Evolutionary conservation across 192 early-diverging fungal genomes (phyloP).

Genomic region (Coemansia sp.): DNA sequence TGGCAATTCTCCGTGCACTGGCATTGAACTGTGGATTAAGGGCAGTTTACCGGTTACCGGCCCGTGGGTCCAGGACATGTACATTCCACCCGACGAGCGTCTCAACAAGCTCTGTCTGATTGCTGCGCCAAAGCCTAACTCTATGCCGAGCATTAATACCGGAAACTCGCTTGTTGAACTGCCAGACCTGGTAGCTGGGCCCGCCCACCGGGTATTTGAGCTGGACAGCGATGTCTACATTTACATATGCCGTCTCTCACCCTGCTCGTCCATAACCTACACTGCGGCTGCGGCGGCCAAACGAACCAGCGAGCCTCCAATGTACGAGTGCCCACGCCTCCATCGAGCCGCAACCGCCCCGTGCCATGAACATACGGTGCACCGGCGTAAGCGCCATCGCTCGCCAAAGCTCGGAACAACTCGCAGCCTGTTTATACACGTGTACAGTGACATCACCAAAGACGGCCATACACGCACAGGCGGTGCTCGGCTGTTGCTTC

Average conservation of each 20-base stretch:
- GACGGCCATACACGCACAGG: conserved; percentile 15
- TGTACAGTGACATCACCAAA: conserved; percentile 35
- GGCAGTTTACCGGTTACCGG: conserved; percentile 38
- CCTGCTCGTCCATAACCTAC: conserved; percentile 32
- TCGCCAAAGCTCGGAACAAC: conserved; percentile 15
- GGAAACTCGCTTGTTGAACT: conserved; percentile 13
- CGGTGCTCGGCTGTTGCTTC: conserved; percentile 40
- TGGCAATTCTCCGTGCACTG: conserved; percentile 15
- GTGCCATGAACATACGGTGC: not conserved
- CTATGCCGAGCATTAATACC: conserved; percentile 10
- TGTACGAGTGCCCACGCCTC: conserved; percentile 32
- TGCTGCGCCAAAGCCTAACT: conserved; percentile 36
- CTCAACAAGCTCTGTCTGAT: conserved; percentile 44
- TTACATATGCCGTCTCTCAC: conserved; percentile 44
- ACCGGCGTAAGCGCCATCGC: not conserved
- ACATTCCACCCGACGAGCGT: conserved; percentile 33
- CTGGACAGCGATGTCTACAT: conserved; percentile 53
- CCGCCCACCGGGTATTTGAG: conserved; percentile 27
- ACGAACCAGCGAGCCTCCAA: conserved; percentile 26
- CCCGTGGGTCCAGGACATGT: conserved; percentile 47
- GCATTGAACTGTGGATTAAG: conserved; percentile 50
- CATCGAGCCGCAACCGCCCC: conserved; percentile 24
- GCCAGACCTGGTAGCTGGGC: conserved; percentile 20
- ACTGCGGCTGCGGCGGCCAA: conserved; percentile 7
- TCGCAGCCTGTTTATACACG: conserved; percentile 37